Conservation (phyloP, 768 basidiomycete species). For the Tricholoma hemisulphureum region DNA sequence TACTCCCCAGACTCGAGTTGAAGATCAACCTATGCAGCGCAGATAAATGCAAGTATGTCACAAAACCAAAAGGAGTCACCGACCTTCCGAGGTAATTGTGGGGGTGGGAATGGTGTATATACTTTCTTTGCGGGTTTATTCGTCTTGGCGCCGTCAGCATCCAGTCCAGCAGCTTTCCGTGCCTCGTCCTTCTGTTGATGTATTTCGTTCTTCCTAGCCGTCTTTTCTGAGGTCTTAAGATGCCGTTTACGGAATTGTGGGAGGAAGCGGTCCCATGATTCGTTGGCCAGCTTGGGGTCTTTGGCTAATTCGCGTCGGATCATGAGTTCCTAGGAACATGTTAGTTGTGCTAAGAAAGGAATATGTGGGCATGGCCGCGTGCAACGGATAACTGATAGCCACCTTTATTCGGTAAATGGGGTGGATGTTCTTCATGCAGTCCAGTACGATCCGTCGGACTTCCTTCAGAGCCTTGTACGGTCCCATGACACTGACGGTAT, state of each 20-base stretch:
- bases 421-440: slow-evolving; percentile 99
- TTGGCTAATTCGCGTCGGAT: slow-evolving; percentile 96
- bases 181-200: slow-evolving; percentile 60
- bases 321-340: slow-evolving; percentile 81
- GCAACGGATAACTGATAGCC: too few species aligned
- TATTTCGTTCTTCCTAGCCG: slow-evolving; percentile 81
- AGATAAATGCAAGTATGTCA: background rate
- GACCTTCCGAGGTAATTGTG: slow-evolving; percentile 91
- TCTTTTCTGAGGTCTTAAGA: slow-evolving; percentile 92
- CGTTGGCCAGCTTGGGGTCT: slow-evolving; percentile 91
- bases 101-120: slow-evolving; percentile 98
- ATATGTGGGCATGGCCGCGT: background rate
- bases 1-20: slow-evolving; percentile 97
- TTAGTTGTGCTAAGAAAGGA: background rate
- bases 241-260: slow-evolving; percentile 94
- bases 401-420: slow-evolving; percentile 99
- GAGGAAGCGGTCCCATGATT: slow-evolving; percentile 97
- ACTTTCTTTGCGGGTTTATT: slow-evolving; percentile 68
- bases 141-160: slow-evolving; percentile 42
- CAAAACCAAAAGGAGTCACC: slow-evolving; percentile 6
- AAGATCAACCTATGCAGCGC: slow-evolving; percentile 65
- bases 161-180: slow-evolving; percentile 64
- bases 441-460: slow-evolving; percentile 91
- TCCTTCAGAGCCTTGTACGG: slow-evolving; percentile 94
- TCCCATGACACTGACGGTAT: slow-evolving; percentile 97